These are phyloP conservation scores for Amanita muscaria DNA, from an alignment of 768 basidiomycete genomes.

Conservation along the genomic window DNA sequence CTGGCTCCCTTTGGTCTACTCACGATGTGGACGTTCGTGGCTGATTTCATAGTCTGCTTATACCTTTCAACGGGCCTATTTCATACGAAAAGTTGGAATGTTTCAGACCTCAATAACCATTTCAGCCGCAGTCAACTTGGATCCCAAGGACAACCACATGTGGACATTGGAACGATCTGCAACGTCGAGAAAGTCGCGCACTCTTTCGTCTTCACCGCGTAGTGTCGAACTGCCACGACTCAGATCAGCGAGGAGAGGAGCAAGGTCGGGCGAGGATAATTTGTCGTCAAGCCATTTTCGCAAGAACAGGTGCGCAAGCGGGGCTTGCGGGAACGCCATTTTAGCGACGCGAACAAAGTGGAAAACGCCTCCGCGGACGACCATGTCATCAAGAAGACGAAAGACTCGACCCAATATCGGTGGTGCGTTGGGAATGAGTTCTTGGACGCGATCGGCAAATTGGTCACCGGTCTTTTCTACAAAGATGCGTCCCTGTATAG, in stretches of 20 bases:
- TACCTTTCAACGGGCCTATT: background rate
- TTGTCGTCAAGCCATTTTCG: slow-evolving; percentile 2
- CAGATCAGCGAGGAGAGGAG: slow-evolving; percentile 3
- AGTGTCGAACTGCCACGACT: slow-evolving; percentile 3
- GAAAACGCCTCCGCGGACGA: background rate
- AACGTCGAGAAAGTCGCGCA: slow-evolving; percentile 4
- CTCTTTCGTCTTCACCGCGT: background rate
- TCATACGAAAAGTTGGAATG: background rate
- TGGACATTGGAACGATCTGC: background rate
- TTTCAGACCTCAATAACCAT: slow-evolving; percentile 2
- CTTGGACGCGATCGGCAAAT: slow-evolving; percentile 6
- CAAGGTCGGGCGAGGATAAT: background rate
- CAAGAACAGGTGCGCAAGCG: background rate
- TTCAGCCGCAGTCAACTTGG: background rate
- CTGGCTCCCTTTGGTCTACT: background rate
- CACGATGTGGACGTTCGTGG: background rate
- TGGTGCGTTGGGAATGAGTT: slow-evolving; percentile 7
- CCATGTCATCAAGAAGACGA: slow-evolving; percentile 4
- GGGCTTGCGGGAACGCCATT: slow-evolving; percentile 1
- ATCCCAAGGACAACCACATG: background rate
- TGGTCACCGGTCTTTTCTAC: slow-evolving; percentile 9
- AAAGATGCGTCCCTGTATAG: slow-evolving; percentile 17
- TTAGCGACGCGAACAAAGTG: slow-evolving; percentile 2
- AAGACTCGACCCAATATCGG: slow-evolving; percentile 2
- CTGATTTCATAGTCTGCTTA: slow-evolving; percentile 3